A percentile compares a stretch with the other conserved stretches of the same genome.
phyloP scores from a whole-genome alignment of 192 early-diverging fungal genomes.

The Entomortierella beljakovae region DNA sequence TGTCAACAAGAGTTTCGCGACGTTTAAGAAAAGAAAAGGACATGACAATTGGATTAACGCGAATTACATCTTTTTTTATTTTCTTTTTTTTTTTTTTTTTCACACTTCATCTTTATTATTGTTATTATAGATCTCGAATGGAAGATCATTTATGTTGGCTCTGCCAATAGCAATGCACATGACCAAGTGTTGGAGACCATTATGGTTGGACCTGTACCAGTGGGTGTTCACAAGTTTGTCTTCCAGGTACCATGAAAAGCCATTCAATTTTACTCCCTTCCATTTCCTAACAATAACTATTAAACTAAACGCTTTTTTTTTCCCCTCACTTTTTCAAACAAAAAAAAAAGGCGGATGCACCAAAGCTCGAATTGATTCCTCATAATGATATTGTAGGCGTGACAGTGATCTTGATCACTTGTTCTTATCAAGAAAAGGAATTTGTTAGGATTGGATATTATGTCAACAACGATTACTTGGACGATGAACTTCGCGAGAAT shows the following conservation, averaged over 20 bases:
- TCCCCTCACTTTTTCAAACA: constrained; percentile 6
- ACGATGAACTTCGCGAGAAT: constrained; percentile 81
- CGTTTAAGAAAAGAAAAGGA: no score
- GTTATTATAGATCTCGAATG: constrained; percentile 89
- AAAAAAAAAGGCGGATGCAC: constrained; percentile 78
- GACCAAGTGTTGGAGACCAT: constrained; percentile 97
- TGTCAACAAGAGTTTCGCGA: no score
- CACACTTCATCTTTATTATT: background rate
- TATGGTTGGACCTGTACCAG: constrained; percentile 95
- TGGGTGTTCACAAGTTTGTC: constrained; percentile 94
- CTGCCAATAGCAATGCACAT: constrained; percentile 81
- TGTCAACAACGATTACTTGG: constrained; percentile 95
- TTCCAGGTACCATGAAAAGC: constrained; percentile 72
- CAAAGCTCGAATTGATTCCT: constrained; percentile 82
- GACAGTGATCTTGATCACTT: constrained; percentile 91
- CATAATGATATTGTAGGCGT: constrained; percentile 87
- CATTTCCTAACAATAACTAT: constrained; percentile 3
- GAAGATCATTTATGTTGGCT: constrained; percentile 96
- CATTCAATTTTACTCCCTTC: constrained; percentile 3
- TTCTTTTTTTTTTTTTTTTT: background rate
- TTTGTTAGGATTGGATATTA: constrained; percentile 99
- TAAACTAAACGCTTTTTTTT: background rate
- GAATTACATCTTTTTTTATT: background rate
- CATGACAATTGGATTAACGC: no score
- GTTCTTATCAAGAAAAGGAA: constrained; percentile 89